Evolutionary conservation across 2,329 filamentous ascomycete species (phyloP), one percentile per base, ranked within the genome.

Genomic region (Fusarium longipes): DNA sequence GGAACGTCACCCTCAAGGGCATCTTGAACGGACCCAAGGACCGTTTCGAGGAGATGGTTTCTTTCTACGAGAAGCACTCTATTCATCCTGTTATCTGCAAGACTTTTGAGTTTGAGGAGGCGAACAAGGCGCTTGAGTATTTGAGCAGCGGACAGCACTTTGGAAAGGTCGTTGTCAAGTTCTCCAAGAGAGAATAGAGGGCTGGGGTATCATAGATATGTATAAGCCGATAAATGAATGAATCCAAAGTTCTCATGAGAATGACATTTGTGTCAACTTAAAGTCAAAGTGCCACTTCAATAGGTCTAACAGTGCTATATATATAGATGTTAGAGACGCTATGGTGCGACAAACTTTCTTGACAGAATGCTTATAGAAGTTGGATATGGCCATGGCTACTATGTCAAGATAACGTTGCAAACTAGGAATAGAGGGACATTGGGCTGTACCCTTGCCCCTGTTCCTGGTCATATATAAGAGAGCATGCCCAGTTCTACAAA

Each of bases 21-120:
- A 84, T 91, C 8, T 70, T 90, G 27, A 90, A 90, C 73, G 89
- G 89, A 0, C 87, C 89, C 11, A 73, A 76, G 55, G 80, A 83
- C 45, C 75, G 81, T 39, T 82, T 87, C 57, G 82, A 85, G 75
- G 85, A 87, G 75, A 86, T 87, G 83, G 65, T 82, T 35, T 56
- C 44, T 30, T 82, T 83, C 43, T 84, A 84, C 64, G 77, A 81
- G 58, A 71, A 76, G 44, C 77, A 82, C 57, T 50, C 73, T 62
- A 82, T 86, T 38, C 77, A 73, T 48, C 84, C 84, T 5, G 80
- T 86, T 1, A 77, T 87, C 36, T 80, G 83, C 67, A 78, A 74
- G 67, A 78, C 80, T 5, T 86, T 86, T 68, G 70, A 49, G 20
- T 82, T 87, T 67, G 79, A 77, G 6, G 74, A 85, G 71, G 80